phyloP scores from a whole-genome alignment of 2,329 filamentous ascomycete species.

The Monosporascus sp. region DNA sequence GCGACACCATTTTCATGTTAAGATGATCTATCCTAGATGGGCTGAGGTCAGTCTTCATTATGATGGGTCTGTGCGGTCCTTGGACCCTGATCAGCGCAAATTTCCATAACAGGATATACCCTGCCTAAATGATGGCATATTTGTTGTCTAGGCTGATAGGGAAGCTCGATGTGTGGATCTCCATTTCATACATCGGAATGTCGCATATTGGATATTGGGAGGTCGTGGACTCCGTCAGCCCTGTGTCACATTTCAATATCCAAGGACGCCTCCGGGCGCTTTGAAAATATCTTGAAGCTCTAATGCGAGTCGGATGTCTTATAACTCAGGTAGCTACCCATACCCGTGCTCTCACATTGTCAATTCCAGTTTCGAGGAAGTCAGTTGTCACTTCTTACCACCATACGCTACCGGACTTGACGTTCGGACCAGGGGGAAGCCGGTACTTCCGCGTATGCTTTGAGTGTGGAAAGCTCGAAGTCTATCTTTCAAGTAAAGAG shows the following conservation, averaged over 20 bases:
- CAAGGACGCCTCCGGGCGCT: neutral
- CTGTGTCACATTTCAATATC: neutral
- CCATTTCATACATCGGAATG: neutral
- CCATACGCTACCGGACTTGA: too few species aligned
- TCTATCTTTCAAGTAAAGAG: too few species aligned
- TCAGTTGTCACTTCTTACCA: too few species aligned
- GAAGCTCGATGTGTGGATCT: neutral
- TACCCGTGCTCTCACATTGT: too few species aligned
- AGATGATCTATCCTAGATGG: too few species aligned
- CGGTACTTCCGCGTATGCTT: too few species aligned
- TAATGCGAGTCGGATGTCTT: too few species aligned
- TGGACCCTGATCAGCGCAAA: neutral
- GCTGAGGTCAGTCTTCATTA: neutral
- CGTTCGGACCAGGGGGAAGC: too few species aligned
- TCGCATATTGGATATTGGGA: neutral
- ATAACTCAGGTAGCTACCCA: too few species aligned
- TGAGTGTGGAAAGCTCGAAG: too few species aligned
- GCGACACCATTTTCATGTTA: neutral
- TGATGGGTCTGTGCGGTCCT: neutral
- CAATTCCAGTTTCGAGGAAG: too few species aligned
- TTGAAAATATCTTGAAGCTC: too few species aligned
- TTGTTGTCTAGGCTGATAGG: neutral
- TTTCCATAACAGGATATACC: neutral
- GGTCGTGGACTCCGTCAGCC: neutral
- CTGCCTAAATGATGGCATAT: neutral